These are phyloP conservation scores for Termitomyces sp. DNA, from an alignment of 768 basidiomycete genomes.

Conservation along the genomic window DNA sequence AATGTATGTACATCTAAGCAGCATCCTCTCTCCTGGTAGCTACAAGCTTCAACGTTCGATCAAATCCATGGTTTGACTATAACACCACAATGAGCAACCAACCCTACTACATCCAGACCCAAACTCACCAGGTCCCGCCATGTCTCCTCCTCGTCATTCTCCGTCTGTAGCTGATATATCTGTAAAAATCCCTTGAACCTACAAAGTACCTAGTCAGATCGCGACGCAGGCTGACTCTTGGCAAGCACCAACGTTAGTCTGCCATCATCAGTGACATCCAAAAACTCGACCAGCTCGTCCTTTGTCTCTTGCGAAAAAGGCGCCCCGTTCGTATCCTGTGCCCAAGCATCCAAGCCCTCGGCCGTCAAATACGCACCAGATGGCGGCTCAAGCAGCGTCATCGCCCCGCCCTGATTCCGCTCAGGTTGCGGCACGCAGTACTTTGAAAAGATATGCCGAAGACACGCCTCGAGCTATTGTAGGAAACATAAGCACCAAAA, in stretches of 20 bases:
- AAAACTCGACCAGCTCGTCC: constrained; percentile 68
- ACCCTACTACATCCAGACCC: not conserved
- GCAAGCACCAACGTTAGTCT: constrained; percentile 58
- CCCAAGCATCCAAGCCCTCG: constrained; percentile 69
- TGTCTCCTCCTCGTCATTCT: constrained; percentile 80
- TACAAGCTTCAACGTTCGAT: constrained; percentile 57
- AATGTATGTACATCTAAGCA: not conserved
- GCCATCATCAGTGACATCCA: constrained; percentile 70
- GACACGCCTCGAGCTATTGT: constrained; percentile 60
- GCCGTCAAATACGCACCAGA: constrained; percentile 51
- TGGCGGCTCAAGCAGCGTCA: constrained; percentile 39
- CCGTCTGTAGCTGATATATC: constrained; percentile 81
- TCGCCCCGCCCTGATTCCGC: constrained; percentile 15
- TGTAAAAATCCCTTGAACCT: constrained; percentile 80
- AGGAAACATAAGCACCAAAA: not conserved
- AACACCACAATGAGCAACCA: not conserved
- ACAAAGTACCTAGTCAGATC: not conserved
- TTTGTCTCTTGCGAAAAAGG: constrained; percentile 76
- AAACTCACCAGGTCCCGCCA: constrained; percentile 70
- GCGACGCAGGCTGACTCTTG: no score
- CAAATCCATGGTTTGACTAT: constrained; percentile 73
- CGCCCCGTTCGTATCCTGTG: constrained; percentile 74
- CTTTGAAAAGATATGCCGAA: constrained; percentile 75
- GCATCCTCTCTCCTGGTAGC: constrained; percentile 48
- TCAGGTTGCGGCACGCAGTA: constrained; percentile 53